Evolutionary conservation across 2,329 filamentous ascomycete species (phyloP).

Genomic region (Venturia oleaginea): DNA sequence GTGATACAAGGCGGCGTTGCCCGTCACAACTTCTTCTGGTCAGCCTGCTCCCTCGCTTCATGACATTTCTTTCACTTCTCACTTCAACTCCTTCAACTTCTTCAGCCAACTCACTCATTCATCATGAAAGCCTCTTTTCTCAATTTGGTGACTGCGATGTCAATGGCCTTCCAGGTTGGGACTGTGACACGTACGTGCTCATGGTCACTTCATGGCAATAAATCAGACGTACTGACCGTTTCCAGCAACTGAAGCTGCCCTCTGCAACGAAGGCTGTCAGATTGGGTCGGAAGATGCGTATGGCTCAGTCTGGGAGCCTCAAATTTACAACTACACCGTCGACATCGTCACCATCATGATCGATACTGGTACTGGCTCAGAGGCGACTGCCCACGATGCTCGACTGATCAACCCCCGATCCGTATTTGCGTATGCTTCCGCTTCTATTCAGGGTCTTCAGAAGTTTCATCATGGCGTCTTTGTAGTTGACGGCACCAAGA

Average conservation of each 20-base stretch:
- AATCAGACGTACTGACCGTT: not conserved
- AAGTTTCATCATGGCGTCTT: not conserved
- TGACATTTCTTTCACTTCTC: not conserved
- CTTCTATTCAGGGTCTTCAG: not conserved
- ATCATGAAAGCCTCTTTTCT: not conserved
- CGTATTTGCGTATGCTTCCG: not conserved
- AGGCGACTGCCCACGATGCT: not conserved
- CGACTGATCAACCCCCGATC: not conserved
- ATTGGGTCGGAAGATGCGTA: not conserved
- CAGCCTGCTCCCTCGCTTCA: not conserved
- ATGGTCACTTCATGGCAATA: not conserved
- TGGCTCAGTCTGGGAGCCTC: constrained; percentile 3
- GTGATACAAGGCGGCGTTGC: not conserved
- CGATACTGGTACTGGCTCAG: not conserved
- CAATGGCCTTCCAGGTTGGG: not conserved
- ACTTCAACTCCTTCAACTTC: not conserved
- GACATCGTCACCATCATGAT: not conserved
- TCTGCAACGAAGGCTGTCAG: not conserved
- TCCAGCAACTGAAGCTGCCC: not conserved
- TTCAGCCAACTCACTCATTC: not conserved
- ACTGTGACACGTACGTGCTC: not conserved
- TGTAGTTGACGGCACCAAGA: not conserved
- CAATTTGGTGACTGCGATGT: not conserved
- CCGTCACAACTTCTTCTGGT: not conserved
- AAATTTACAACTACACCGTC: not conserved